Percentiles rank a stretch among this genome's conserved stretches.
Conservation (phyloP, 2,329 filamentous ascomycete genomes). For the Trichoderma atroviride region DNA sequence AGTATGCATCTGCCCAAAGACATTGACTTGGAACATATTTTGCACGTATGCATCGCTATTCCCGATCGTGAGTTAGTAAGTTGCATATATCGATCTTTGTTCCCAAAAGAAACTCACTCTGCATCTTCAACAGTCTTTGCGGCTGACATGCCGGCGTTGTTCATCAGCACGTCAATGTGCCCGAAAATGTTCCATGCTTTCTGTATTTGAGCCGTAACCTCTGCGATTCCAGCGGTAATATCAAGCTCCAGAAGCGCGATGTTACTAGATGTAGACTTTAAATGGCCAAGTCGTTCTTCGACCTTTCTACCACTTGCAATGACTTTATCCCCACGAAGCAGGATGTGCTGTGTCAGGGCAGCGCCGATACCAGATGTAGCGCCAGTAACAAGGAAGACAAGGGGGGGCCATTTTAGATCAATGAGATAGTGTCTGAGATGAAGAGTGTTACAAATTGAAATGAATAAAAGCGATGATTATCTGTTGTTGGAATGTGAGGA, state of each 20-base stretch:
- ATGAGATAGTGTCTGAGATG: neutral
- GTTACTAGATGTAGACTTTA: slow-evolving; percentile 32
- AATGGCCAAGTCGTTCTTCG: slow-evolving; percentile 32
- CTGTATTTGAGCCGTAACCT: slow-evolving; percentile 31
- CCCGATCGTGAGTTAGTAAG: neutral
- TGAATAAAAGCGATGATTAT: neutral
- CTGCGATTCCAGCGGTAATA: slow-evolving; percentile 30
- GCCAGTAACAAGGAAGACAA: slow-evolving; percentile 41
- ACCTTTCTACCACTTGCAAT: slow-evolving; percentile 38
- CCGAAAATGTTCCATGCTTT: slow-evolving; percentile 39
- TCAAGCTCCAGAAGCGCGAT: slow-evolving; percentile 39
- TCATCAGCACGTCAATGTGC: slow-evolving; percentile 40
- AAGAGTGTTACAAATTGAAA: neutral
- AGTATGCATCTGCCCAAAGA: slow-evolving; percentile 35
- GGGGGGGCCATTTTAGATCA: slow-evolving; percentile 33
- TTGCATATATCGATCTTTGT: neutral
- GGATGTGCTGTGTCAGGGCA: slow-evolving; percentile 33
- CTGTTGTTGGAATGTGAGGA: neutral
- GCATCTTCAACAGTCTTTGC: slow-evolving; percentile 38
- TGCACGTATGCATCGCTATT: slow-evolving; percentile 32
- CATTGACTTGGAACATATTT: slow-evolving; percentile 37
- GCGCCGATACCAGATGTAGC: slow-evolving; percentile 40
- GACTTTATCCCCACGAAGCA: slow-evolving; percentile 37
- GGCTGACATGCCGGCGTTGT: slow-evolving; percentile 40
- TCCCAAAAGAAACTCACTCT: slow-evolving; percentile 31